phyloP scores from a whole-genome alignment of 768 basidiomycete genomes.

The Dioszegia hungarica region DNA sequence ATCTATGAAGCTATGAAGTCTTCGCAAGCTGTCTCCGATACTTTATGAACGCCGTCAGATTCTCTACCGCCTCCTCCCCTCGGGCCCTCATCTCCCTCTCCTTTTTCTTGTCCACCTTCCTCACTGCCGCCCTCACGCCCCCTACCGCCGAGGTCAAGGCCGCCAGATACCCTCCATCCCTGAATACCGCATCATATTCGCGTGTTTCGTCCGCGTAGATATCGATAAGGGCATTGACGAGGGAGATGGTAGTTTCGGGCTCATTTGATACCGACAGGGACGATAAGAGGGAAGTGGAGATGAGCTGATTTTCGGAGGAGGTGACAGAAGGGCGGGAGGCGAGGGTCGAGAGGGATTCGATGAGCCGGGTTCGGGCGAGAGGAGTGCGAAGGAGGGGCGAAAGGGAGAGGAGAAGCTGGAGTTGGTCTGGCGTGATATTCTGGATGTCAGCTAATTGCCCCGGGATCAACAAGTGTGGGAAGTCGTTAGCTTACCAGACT shows the following conservation, averaged over 20 bases:
- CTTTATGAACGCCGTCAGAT: slow-evolving; percentile 51
- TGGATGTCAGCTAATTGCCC: slow-evolving; percentile 9
- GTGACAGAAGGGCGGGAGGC: slow-evolving; percentile 63
- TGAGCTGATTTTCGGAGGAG: slow-evolving; percentile 61
- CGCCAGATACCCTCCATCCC: slow-evolving; percentile 34
- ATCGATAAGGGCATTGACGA: slow-evolving; percentile 77
- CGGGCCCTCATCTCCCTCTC: slow-evolving; percentile 43
- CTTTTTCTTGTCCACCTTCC: slow-evolving; percentile 50
- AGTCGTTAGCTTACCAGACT: slow-evolving; percentile 61
- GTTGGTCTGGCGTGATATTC: slow-evolving; percentile 58
- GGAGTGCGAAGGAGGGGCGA: slow-evolving; percentile 59
- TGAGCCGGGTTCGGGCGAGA: slow-evolving; percentile 64
- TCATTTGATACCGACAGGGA: not conserved
- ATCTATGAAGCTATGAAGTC: no score
- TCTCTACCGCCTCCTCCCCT: slow-evolving; percentile 52
- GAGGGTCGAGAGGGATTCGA: slow-evolving; percentile 79
- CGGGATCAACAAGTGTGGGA: not conserved
- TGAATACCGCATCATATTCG: slow-evolving; percentile 62
- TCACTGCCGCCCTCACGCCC: slow-evolving; percentile 41
- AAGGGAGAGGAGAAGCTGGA: slow-evolving; percentile 59
- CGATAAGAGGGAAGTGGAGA: slow-evolving; percentile 3
- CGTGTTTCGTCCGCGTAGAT: slow-evolving; percentile 84
- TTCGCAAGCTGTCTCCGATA: slow-evolving; percentile 44
- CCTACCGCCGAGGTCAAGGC: slow-evolving; percentile 36
- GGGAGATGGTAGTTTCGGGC: slow-evolving; percentile 67